A percentile compares a stretch with the other conserved stretches of the same genome.
These are phyloP conservation scores for Solanum neorickii DNA, from an alignment of 257 asterid species.

Conservation along the genomic window DNA sequence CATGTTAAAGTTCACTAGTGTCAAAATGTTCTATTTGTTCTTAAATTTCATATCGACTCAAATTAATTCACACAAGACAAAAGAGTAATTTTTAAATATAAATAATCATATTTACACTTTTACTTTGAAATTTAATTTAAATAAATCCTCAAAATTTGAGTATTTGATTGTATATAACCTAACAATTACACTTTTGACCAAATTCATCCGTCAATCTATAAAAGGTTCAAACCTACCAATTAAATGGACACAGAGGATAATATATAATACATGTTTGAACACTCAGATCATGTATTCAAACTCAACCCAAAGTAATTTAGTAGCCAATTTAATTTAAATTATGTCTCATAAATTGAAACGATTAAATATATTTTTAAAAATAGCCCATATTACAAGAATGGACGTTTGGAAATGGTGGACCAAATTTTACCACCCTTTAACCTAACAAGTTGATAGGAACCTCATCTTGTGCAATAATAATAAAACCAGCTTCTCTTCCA, in stretches of 20 bases:
- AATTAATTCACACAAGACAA: background rate
- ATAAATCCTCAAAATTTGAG: background rate
- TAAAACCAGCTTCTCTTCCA: background rate
- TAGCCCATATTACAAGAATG: background rate
- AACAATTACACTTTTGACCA: background rate
- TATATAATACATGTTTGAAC: background rate
- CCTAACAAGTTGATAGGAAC: constrained; percentile 9
- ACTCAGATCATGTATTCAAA: background rate
- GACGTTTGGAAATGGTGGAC: constrained; percentile 15
- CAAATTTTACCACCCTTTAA: background rate
- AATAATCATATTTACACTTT: background rate
- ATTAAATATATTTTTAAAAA: background rate
- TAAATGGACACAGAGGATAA: background rate
- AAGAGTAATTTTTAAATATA: background rate
- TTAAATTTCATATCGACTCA: too few species aligned
- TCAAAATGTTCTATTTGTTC: background rate
- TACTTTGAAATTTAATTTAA: background rate
- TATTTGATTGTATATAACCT: background rate
- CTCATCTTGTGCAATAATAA: background rate
- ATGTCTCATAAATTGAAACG: background rate
- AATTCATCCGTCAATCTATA: background rate
- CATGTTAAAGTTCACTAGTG: background rate
- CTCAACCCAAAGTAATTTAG: background rate
- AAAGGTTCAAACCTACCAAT: background rate
- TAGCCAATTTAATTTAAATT: background rate